Percentiles rank a stretch among this genome's conserved stretches.
Conservation (phyloP, 768 basidiomycete species). For the Boletus eberwhitei region DNA sequence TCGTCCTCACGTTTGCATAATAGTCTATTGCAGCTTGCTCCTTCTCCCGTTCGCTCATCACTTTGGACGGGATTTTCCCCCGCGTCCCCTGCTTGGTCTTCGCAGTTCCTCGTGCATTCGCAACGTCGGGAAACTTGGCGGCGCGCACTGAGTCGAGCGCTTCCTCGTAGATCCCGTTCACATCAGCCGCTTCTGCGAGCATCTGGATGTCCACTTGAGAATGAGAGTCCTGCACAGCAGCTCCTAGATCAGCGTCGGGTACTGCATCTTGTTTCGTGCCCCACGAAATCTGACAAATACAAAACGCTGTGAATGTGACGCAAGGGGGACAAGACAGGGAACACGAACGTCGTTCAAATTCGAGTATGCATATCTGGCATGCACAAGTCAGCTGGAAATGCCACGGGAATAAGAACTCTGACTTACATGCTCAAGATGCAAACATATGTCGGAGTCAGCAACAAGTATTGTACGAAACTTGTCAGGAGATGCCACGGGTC, state of each 20-base stretch:
- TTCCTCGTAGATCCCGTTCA: conserved; percentile 82
- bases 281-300: conserved; percentile 69
- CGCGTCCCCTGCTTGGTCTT: conserved; percentile 7
- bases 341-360: conserved; percentile 74
- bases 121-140: conserved; percentile 40
- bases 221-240: conserved; percentile 75
- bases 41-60: conserved; percentile 51
- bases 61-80: conserved; percentile 17
- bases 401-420: background rate
- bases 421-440: conserved; percentile 75
- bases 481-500: conserved; percentile 98
- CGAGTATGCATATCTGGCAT: conserved; percentile 72
- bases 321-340: conserved; percentile 6
- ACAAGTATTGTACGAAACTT: conserved; percentile 82
- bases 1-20: conserved; percentile 84
- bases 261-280: conserved; percentile 89
- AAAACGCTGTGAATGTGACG: conserved; percentile 4
- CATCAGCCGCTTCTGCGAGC: conserved; percentile 75
- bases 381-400: conserved; percentile 20
- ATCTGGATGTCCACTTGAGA: conserved; percentile 88
- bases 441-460: conserved; percentile 80
- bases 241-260: conserved; percentile 75
- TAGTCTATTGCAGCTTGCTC: conserved; percentile 80
- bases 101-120: background rate
- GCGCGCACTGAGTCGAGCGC: conserved; percentile 70